phyloP scores from a whole-genome alignment of 805 yeast genomes.

The Saccharomyces mikatae region DNA sequence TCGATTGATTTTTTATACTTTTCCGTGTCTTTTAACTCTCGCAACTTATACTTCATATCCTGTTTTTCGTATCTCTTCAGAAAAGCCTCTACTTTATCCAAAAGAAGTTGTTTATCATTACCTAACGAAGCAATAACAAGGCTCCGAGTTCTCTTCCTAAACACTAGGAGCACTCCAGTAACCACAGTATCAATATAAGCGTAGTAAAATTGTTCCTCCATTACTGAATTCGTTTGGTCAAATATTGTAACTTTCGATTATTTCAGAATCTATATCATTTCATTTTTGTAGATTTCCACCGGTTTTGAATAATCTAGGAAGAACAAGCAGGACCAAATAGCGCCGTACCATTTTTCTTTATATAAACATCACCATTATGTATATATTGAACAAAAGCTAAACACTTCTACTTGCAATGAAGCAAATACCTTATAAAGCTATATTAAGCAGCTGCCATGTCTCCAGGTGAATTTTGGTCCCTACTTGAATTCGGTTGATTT shows the following conservation, averaged over 20 bases:
- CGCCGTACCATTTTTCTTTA: not conserved
- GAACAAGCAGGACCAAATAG: not conserved
- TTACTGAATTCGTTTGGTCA: not conserved
- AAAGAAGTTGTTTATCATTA: constrained; percentile 6
- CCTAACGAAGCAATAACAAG: constrained; percentile 18
- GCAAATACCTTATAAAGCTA: not conserved
- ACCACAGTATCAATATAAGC: constrained; percentile 8
- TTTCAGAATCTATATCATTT: not conserved
- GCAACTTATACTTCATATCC: not conserved
- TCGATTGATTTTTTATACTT: not conserved
- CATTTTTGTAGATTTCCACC: not conserved
- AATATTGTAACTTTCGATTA: not conserved
- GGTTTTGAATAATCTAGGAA: no score
- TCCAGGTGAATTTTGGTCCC: not conserved
- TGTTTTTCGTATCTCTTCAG: constrained; percentile 5
- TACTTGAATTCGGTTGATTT: not conserved
- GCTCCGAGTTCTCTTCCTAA: constrained; percentile 6
- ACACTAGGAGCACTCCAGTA: constrained; percentile 11
- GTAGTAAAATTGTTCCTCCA: constrained; percentile 9
- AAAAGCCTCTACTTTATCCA: constrained; percentile 7
- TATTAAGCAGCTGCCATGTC: not conserved
- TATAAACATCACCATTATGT: not conserved
- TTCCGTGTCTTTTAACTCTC: not conserved
- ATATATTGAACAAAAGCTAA: not conserved
- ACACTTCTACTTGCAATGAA: not conserved